phyloP scores from a whole-genome alignment of 805 yeast species.

The Candida succiphila region DNA sequence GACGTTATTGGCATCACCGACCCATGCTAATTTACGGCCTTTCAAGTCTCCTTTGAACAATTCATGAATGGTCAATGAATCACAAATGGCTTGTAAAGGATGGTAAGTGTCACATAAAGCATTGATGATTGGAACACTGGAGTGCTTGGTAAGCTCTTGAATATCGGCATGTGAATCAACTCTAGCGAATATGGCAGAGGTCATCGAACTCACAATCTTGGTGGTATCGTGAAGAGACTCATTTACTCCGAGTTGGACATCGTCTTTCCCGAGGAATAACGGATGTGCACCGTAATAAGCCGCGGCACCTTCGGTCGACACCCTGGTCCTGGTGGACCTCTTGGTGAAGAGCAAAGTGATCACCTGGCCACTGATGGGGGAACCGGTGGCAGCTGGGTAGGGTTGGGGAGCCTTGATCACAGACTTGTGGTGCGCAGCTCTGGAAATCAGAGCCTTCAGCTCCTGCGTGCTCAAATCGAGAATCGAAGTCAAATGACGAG shows the following conservation, averaged over 20 bases:
- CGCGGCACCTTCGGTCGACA: slow-evolving; percentile 91
- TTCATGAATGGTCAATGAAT: slow-evolving; percentile 78
- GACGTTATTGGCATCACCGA: slow-evolving; percentile 95
- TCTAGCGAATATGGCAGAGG: slow-evolving; percentile 94
- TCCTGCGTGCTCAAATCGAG: slow-evolving; percentile 69
- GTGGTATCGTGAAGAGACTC: slow-evolving; percentile 87
- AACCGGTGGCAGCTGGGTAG: slow-evolving; percentile 25
- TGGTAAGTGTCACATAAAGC: slow-evolving; percentile 89
- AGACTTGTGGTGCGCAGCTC: slow-evolving; percentile 62
- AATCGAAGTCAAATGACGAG: slow-evolving; percentile 75
- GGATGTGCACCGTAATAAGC: slow-evolving; percentile 92
- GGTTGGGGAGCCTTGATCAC: slow-evolving; percentile 47
- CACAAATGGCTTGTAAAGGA: slow-evolving; percentile 94
- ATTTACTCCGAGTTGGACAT: slow-evolving; percentile 92
- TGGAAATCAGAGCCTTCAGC: slow-evolving; percentile 56
- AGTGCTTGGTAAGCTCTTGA: slow-evolving; percentile 62
- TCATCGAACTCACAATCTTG: slow-evolving; percentile 87
- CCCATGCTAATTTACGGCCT: slow-evolving; percentile 81
- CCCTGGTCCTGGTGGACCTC: slow-evolving; percentile 91
- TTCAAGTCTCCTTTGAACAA: slow-evolving; percentile 42
- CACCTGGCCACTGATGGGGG: slow-evolving; percentile 65
- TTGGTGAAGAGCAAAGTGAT: slow-evolving; percentile 80
- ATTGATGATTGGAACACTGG: slow-evolving; percentile 86
- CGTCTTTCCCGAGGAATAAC: slow-evolving; percentile 93
- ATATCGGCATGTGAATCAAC: slow-evolving; percentile 83